A percentile compares a stretch with the other conserved stretches of the same genome.
phyloP scores from a whole-genome alignment of 371 early-diverging fungal genomes.

The Nematocida sp. region DNA sequence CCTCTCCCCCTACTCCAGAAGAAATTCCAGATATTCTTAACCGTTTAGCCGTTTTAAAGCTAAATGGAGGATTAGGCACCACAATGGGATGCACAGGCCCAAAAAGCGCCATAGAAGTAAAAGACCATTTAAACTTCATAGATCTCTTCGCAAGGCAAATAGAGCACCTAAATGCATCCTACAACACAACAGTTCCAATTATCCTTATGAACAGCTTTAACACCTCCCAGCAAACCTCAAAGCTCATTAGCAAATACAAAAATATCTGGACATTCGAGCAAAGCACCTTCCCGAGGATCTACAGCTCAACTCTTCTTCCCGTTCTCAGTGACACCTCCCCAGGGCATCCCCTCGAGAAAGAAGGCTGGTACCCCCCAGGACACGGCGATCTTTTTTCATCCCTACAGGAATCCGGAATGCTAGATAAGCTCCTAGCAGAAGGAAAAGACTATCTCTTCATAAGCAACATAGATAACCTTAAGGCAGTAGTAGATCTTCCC shows the following conservation, averaged over 20 bases:
- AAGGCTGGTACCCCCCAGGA: constrained; percentile 87
- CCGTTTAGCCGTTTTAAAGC: constrained; percentile 92
- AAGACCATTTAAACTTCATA: constrained; percentile 92
- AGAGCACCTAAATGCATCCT: constrained; percentile 81
- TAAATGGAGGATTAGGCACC: constrained; percentile 97
- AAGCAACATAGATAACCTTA: constrained; percentile 97
- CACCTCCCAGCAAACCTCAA: constrained; percentile 87
- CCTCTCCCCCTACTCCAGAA: neutral
- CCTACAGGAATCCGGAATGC: constrained; percentile 81
- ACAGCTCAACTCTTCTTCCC: constrained; percentile 82
- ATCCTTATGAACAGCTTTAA: constrained; percentile 99
- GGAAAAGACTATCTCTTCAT: constrained; percentile 98
- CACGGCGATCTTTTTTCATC: constrained; percentile 95
- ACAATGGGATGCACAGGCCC: constrained; percentile 99
- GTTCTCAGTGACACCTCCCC: constrained; percentile 69
- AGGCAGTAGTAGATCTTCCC: constrained; percentile 87
- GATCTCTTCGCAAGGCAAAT: constrained; percentile 95
- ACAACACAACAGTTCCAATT: constrained; percentile 83
- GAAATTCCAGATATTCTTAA: constrained; percentile 67
- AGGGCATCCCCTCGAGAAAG: constrained; percentile 10
- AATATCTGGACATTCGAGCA: constrained; percentile 92
- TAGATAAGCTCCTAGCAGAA: constrained; percentile 83
- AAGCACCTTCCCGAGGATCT: constrained; percentile 85
- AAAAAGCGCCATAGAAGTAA: constrained; percentile 90
- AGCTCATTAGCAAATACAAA: constrained; percentile 88